Conservation (phyloP, 2,329 filamentous ascomycete species). For the Aspergillus pseudonomiae region DNA sequence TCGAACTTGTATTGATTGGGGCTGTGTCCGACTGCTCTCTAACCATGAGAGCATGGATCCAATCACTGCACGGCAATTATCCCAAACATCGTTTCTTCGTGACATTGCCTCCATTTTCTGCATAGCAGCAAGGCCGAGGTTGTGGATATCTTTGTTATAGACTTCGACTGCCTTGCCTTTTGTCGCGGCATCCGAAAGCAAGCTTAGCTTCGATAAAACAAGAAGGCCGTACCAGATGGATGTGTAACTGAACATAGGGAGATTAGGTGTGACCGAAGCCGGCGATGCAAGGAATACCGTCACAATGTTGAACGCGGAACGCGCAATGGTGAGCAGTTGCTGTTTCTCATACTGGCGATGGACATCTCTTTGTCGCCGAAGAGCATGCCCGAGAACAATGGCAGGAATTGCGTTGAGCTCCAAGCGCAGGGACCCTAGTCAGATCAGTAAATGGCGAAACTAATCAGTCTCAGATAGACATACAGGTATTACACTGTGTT, state of each 20-base stretch:
- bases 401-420: constrained; percentile 5
- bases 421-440: constrained; percentile 5
- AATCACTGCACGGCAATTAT: not conserved
- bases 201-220: constrained; percentile 9
- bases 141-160: not conserved
- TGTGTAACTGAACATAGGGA: constrained; percentile 4
- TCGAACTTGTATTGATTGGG: not conserved
- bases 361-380: not conserved
- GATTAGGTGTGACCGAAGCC: not conserved
- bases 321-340: not conserved
- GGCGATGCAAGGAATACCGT: constrained; percentile 4
- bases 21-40: constrained; percentile 1
- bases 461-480: not conserved
- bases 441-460: not conserved
- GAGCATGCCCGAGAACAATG: constrained; percentile 7
- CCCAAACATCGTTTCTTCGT: not conserved
- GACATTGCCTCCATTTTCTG: constrained; percentile 2
- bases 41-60: constrained; percentile 5
- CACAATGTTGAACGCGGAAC: constrained; percentile 4
- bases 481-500: constrained; percentile 1
- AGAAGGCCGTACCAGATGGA: constrained; percentile 10
- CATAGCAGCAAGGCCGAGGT: constrained; percentile 5
- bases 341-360: not conserved
- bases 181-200: constrained; percentile 1
- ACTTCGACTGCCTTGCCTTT: not conserved